Base-by-base conservation (phyloP, 1,139 yeast genomes). In the Blastobotrys proliferans region DNA sequence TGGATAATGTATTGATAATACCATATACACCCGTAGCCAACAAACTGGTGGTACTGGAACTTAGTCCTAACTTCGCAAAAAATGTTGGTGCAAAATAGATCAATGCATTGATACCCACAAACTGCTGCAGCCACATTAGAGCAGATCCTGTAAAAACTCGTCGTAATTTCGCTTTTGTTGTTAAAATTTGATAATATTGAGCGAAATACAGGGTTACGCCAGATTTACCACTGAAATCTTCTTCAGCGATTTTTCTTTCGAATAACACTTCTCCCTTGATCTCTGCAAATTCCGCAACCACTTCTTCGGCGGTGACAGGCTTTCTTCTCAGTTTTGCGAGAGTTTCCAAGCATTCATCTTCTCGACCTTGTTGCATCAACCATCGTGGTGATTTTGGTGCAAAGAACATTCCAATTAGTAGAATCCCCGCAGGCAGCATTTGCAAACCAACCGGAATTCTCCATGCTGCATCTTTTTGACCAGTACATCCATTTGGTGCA, bases 331-430 rank as follows among this genome's bases (percentile, higher is more conserved):
- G 55, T 40, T 64, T 62, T 19, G 81, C 59, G 42, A 81, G 73
- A 44, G 79, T 69, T 2, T 58, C 56, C 54, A 71, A 73, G 31
- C 83, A 79, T 50, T 79, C 81, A 16, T 80, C 84, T 79, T 83
- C 79, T 50, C 74, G 66, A 45, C 76, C 83, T 52, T 75, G 74
- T 50, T 76, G 70, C 16, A 81, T 81, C 51, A 76, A 68, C 87
- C 88, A 83, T 60, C 83, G 74, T 32, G 92, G 90, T 4, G 90
- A 80, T 62, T 82, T 90, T 18, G 83, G 87, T 47, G 82, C 66
- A 51, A 76, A 63, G 55, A 75, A 63, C 38, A 72, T 56, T 52
- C 79, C 79, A 37, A 60, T 3, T 46, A 79, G 63, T 43, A 82
- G 67, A 2, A 76, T 16, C 6, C 70, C 45, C 25, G 84, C 87